A percentile compares a stretch with the other conserved stretches of the same genome.
Conservation (phyloP, 192 early-diverging fungal species). For the Umbelopsis vinacea region DNA sequence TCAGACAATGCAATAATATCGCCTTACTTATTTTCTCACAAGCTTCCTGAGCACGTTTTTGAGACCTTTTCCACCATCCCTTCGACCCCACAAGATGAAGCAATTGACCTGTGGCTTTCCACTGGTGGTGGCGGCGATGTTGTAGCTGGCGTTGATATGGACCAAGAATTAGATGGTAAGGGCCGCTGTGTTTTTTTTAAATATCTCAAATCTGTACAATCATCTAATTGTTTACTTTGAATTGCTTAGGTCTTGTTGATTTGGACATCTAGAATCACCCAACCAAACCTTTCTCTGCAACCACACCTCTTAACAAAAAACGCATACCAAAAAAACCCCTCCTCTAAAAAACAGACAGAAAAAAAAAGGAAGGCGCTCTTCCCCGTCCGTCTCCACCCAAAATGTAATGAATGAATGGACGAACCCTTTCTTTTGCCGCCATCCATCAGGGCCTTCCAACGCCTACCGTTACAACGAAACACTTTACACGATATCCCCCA, state of each 20-base stretch:
- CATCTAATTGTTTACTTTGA: not conserved
- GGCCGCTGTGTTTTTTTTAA: no score
- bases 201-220: not conserved
- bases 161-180: conserved; percentile 17
- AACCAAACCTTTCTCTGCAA: not conserved
- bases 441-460: no score
- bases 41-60: not conserved
- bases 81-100: conserved; percentile 1
- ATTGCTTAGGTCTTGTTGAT: conserved; percentile 5
- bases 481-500: not conserved
- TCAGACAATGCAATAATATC: conserved; percentile 10
- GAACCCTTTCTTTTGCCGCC: no score
- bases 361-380: no score
- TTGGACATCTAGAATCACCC: conserved; percentile 11
- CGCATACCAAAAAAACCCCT: not conserved
- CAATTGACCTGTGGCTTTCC: conserved; percentile 15
- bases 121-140: conserved; percentile 18
- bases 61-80: not conserved
- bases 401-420: no score
- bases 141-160: conserved; percentile 13
- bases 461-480: no score
- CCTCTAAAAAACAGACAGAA: not conserved
- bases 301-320: not conserved
- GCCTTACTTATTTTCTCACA: conserved; percentile 17
- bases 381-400: no score